Conservation (phyloP, 2,329 filamentous ascomycete species). For the Colletotrichum incanum region DNA sequence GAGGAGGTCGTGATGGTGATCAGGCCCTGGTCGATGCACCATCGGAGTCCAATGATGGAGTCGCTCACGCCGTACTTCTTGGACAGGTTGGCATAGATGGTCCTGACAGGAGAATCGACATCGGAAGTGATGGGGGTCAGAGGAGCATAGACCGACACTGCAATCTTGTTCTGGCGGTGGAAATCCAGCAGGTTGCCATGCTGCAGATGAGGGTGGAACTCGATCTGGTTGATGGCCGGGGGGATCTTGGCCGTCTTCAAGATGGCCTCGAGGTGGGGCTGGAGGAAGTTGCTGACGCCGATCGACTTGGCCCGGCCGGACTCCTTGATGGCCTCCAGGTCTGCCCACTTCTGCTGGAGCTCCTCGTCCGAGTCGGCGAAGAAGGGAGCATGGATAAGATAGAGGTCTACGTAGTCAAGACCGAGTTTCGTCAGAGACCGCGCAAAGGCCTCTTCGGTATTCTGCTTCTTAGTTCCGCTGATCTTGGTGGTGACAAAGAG, state of each 20-base stretch:
- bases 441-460: conserved; percentile 67
- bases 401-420: conserved; percentile 81
- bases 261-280: conserved; percentile 69
- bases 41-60: conserved; percentile 72
- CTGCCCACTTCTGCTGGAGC: conserved; percentile 73
- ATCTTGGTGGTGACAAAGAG: conserved; percentile 80
- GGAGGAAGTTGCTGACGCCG: conserved; percentile 83
- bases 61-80: conserved; percentile 72
- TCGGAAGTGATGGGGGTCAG: conserved; percentile 67
- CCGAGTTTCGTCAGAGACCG: conserved; percentile 76
- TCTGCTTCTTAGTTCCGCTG: conserved; percentile 55
- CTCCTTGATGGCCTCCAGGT: conserved; percentile 76
- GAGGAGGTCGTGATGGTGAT: conserved; percentile 73
- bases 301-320: conserved; percentile 78
- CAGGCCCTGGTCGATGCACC: conserved; percentile 73
- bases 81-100: conserved; percentile 65
- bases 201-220: conserved; percentile 84
- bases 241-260: conserved; percentile 72
- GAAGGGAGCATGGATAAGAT: conserved; percentile 74
- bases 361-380: conserved; percentile 64
- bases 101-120: conserved; percentile 68
- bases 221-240: conserved; percentile 85
- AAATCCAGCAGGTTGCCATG: conserved; percentile 73
- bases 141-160: conserved; percentile 69
- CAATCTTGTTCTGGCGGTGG: conserved; percentile 71